Percentiles rank a stretch among this genome's conserved stretches.
phyloP scores from a whole-genome alignment of 2,329 filamentous ascomycete genomes.

The Curvularia lunata region DNA sequence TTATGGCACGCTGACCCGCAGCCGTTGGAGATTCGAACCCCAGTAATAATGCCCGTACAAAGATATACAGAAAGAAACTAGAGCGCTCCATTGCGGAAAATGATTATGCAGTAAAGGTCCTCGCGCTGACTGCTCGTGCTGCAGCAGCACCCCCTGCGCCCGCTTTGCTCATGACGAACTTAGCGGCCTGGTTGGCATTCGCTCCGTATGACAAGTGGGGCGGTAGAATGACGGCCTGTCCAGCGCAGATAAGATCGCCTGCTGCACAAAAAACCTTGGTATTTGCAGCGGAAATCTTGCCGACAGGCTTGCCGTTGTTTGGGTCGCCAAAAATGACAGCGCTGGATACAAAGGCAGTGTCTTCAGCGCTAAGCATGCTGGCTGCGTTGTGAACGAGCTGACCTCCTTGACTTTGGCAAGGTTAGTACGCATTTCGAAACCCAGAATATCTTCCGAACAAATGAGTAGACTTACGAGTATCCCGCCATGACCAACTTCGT shows the following conservation, averaged over 20 bases:
- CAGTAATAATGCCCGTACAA: not conserved
- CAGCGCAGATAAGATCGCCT: constrained; percentile 46
- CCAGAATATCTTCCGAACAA: not conserved
- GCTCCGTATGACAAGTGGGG: constrained; percentile 46
- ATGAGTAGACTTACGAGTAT: constrained; percentile 52
- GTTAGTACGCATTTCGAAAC: not conserved
- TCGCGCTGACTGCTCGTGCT: constrained; percentile 5
- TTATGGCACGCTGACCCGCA: constrained; percentile 7
- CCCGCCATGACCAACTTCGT: constrained; percentile 57
- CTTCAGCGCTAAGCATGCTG: constrained; percentile 31
- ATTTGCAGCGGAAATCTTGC: constrained; percentile 39
- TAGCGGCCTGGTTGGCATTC: constrained; percentile 41
- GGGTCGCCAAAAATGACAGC: constrained; percentile 50
- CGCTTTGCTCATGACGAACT: constrained; percentile 37
- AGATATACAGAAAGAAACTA: not conserved
- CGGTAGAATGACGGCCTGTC: constrained; percentile 36
- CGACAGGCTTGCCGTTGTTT: constrained; percentile 43
- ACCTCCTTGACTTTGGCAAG: constrained; percentile 46
- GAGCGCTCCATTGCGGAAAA: not conserved
- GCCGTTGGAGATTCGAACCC: not conserved
- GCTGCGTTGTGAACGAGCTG: constrained; percentile 57
- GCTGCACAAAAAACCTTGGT: constrained; percentile 45
- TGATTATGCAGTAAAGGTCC: constrained; percentile 8
- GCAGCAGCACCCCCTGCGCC: constrained; percentile 15
- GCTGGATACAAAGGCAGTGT: constrained; percentile 32